Conservation (phyloP, 179 eudicot species). For the Monotropa hypopitys region DNA sequence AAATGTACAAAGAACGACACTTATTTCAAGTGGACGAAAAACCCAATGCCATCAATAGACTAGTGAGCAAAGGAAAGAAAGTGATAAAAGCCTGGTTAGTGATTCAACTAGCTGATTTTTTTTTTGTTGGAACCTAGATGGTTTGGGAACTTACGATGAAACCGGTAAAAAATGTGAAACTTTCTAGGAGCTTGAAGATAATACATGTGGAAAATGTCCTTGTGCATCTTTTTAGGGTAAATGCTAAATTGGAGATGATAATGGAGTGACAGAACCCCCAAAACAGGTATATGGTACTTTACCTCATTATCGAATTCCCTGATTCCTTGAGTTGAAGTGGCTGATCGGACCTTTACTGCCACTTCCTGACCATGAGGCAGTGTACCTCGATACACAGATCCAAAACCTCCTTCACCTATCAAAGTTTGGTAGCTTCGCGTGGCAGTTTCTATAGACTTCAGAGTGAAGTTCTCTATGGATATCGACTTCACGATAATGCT, state of each 20-base stretch:
- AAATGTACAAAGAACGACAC: too few species aligned
- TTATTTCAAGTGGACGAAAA: neutral
- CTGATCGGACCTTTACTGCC: conserved; percentile 50
- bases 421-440: conserved; percentile 34
- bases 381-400: conserved; percentile 46
- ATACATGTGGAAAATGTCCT: too few species aligned
- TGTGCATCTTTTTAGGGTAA: too few species aligned
- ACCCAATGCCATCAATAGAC: neutral
- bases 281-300: neutral
- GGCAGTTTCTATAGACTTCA: conserved; percentile 29
- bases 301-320: conserved; percentile 55
- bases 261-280: neutral
- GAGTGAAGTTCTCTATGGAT: conserved; percentile 27
- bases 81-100: neutral
- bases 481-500: conserved; percentile 22
- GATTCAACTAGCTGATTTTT: neutral
- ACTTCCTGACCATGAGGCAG: conserved; percentile 43
- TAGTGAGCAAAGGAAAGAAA: neutral
- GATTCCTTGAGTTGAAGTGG: conserved; percentile 50
- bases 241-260: neutral
- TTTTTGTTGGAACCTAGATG: neutral
- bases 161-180: too few species aligned
- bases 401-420: conserved; percentile 57
- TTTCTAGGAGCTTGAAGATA: too few species aligned
- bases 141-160: neutral